A percentile compares a stretch with the other conserved stretches of the same genome.
Evolutionary conservation across 1,284 basidiomycete genomes (phyloP).

Genomic region (Laetiporus sulphureus): DNA sequence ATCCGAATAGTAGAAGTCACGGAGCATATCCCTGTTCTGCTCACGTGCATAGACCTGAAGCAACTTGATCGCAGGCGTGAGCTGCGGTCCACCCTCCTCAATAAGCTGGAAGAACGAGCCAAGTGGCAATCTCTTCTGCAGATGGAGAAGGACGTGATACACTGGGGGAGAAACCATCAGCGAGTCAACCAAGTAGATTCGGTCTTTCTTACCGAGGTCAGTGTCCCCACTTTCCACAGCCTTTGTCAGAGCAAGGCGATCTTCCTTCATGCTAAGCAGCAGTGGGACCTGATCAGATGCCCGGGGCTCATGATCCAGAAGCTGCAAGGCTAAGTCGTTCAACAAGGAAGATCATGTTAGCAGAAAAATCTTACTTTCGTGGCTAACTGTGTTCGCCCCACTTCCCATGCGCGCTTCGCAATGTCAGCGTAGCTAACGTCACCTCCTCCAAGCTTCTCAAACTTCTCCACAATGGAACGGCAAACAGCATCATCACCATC

Average conservation of each 20-base stretch:
- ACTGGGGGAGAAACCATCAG: constrained; percentile 41
- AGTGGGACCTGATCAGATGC: constrained; percentile 94
- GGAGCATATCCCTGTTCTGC: constrained; percentile 85
- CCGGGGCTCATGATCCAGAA: constrained; percentile 87
- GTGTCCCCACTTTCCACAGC: constrained; percentile 95
- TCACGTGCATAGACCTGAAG: constrained; percentile 87
- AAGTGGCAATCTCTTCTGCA: constrained; percentile 77
- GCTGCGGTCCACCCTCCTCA: constrained; percentile 76
- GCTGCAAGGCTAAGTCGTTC: constrained; percentile 32
- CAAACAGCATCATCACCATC: constrained; percentile 77
- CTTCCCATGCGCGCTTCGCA: constrained; percentile 90
- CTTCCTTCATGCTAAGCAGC: constrained; percentile 91
- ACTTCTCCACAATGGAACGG: constrained; percentile 81
- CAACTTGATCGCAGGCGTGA: constrained; percentile 68
- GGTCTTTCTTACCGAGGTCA: constrained; percentile 66
- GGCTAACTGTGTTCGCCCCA: constrained; percentile 79
- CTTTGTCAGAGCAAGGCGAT: constrained; percentile 82
- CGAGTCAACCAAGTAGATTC: not conserved
- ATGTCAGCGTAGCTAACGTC: constrained; percentile 93
- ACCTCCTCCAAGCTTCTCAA: constrained; percentile 62
- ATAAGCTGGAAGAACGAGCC: constrained; percentile 94
- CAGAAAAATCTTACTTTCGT: constrained; percentile 56
- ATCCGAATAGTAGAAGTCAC: constrained; percentile 98
- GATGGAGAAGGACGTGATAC: constrained; percentile 83
- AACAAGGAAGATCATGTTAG: constrained; percentile 10